A percentile compares a stretch with the other conserved stretches of the same genome.
Evolutionary conservation across 1,139 yeast species (phyloP).

Genomic region (Saccharomycopsis crataegensis): DNA sequence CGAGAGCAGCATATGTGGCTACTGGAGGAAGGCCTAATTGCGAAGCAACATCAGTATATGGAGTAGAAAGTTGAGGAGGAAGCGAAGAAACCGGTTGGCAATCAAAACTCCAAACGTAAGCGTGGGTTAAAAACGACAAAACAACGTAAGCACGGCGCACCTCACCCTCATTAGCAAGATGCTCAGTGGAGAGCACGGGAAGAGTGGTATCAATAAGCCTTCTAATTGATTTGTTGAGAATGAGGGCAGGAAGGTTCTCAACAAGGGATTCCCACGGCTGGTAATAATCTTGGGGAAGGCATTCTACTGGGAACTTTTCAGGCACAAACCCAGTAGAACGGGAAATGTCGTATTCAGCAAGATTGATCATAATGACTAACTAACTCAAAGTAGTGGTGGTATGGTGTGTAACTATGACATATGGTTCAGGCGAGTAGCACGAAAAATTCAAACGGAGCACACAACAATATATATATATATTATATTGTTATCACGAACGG

Average conservation of each 20-base stretch:
- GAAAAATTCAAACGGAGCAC: too few relatives aligned
- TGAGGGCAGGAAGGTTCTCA: slow-evolving; percentile 59
- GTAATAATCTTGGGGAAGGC: slow-evolving; percentile 56
- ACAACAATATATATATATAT: too few relatives aligned
- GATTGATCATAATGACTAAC: slow-evolving; percentile 25
- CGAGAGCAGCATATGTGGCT: slow-evolving; percentile 79
- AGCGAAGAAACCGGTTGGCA: slow-evolving; percentile 52
- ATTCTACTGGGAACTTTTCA: slow-evolving; percentile 49
- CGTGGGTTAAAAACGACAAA: slow-evolving; percentile 74
- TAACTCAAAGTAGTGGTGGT: too few relatives aligned
- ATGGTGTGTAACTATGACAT: too few relatives aligned
- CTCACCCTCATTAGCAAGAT: slow-evolving; percentile 39
- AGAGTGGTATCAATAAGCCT: slow-evolving; percentile 45
- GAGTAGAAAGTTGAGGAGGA: slow-evolving; percentile 63
- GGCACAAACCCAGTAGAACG: slow-evolving; percentile 76
- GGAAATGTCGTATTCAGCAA: slow-evolving; percentile 64
- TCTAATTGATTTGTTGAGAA: slow-evolving; percentile 59
- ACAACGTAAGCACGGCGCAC: slow-evolving; percentile 75
- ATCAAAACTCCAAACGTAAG: slow-evolving; percentile 81
- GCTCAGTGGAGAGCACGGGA: slow-evolving; percentile 43
- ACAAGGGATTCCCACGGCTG: slow-evolving; percentile 74
- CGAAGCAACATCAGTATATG: slow-evolving; percentile 54
- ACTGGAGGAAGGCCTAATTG: slow-evolving; percentile 72
- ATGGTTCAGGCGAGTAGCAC: too few relatives aligned
- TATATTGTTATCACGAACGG: too few relatives aligned